These are phyloP conservation scores for Pseudodiploospora longispora DNA, from an alignment of 2,329 filamentous ascomycete species.

Conservation along the genomic window DNA sequence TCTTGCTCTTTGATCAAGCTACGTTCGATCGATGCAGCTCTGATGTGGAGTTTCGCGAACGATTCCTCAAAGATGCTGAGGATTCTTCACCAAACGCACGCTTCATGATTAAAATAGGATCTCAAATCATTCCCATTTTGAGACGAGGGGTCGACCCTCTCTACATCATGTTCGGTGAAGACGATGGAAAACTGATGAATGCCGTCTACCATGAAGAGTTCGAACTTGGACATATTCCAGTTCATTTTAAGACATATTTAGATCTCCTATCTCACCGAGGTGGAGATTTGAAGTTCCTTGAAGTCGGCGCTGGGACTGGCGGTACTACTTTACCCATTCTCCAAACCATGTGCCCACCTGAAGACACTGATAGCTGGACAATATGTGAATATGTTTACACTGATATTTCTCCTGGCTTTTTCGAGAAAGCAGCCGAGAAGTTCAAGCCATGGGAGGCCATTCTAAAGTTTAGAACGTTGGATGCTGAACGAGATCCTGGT, in stretches of 20 bases:
- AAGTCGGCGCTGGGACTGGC: conserved; percentile 33
- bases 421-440: conserved; percentile 16
- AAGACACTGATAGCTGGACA: conserved; percentile 11
- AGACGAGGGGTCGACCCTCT: conserved; percentile 25
- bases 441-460: conserved; percentile 4
- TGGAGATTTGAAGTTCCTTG: conserved; percentile 27
- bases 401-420: conserved; percentile 30
- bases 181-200: too few species aligned
- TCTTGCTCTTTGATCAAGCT: not conserved
- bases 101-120: not conserved
- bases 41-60: too few species aligned
- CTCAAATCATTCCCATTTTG: conserved; percentile 22
- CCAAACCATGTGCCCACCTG: conserved; percentile 12
- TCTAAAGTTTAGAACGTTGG: conserved; percentile 19
- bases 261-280: conserved; percentile 21
- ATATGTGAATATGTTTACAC: conserved; percentile 28
- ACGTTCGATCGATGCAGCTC: not conserved
- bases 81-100: not conserved
- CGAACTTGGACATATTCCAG: too few species aligned
- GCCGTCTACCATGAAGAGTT: too few species aligned
- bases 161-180: conserved; percentile 25
- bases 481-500: conserved; percentile 7
- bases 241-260: not conserved
- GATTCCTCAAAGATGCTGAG: not conserved
- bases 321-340: conserved; percentile 24